Conservation (phyloP, 2,329 filamentous ascomycete genomes). For the Dactylellina leptospora region DNA sequence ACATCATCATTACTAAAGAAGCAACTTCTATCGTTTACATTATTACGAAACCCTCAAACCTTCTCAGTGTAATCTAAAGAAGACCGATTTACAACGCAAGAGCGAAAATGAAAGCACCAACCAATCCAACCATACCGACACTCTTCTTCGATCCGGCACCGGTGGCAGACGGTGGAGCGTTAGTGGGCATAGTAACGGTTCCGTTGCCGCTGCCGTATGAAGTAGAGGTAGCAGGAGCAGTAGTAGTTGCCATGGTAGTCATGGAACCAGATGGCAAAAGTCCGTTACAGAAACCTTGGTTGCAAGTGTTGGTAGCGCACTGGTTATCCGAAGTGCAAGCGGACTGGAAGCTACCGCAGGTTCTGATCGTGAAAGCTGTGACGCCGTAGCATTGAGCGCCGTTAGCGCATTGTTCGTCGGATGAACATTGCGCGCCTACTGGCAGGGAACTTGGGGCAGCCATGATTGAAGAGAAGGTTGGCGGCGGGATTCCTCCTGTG, state of each 20-base stretch:
- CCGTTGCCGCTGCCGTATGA: conserved; percentile 12
- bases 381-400: conserved; percentile 21
- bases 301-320: conserved; percentile 32
- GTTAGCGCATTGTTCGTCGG: conserved; percentile 12
- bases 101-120: conserved; percentile 28
- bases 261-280: background rate
- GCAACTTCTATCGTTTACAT: background rate
- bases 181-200: conserved; percentile 1
- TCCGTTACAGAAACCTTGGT: conserved; percentile 35
- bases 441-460: conserved; percentile 20
- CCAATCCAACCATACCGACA: conserved; percentile 25
- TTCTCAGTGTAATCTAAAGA: background rate
- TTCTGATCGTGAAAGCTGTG: background rate
- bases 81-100: conserved; percentile 36
- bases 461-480: background rate
- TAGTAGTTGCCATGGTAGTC: background rate
- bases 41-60: background rate
- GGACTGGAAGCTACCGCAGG: conserved; percentile 32
- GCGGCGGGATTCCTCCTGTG: conserved; percentile 1
- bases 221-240: background rate
- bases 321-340: conserved; percentile 19
- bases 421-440: conserved; percentile 16
- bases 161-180: conserved; percentile 12
- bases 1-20: too few species aligned
- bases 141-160: conserved; percentile 31